phyloP scores from a whole-genome alignment of 805 yeast species.

The Pichia thaimueangensis region DNA sequence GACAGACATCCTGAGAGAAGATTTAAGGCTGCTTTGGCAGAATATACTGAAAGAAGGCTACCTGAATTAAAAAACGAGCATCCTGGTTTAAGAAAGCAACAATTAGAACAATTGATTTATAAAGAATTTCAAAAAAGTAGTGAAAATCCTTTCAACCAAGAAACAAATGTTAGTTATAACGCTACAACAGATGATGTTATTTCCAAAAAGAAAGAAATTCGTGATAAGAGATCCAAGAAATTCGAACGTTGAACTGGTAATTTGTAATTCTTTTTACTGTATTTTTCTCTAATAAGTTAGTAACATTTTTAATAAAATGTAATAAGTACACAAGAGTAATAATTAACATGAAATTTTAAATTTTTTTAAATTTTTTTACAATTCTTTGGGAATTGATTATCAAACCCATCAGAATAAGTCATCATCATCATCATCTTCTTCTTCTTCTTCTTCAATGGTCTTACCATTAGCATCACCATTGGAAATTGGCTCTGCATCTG shows the following conservation, averaged over 20 bases:
- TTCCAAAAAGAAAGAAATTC: slow-evolving; percentile 25
- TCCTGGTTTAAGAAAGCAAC: slow-evolving; percentile 76
- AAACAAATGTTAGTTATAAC: slow-evolving; percentile 54
- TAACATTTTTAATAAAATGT: not conserved
- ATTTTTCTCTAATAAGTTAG: not conserved
- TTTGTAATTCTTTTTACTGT: not conserved
- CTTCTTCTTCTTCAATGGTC: slow-evolving; percentile 4
- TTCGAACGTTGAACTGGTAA: slow-evolving; percentile 26
- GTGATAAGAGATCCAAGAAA: slow-evolving; percentile 27
- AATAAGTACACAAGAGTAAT: slow-evolving; percentile 1
- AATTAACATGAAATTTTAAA: not conserved
- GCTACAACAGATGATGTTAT: slow-evolving; percentile 52
- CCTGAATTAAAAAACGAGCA: slow-evolving; percentile 70
- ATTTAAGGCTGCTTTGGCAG: slow-evolving; percentile 71
- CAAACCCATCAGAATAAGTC: not conserved
- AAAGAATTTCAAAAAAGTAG: slow-evolving; percentile 79
- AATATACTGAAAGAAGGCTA: slow-evolving; percentile 62
- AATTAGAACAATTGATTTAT: slow-evolving; percentile 62
- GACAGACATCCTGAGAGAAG: slow-evolving; percentile 89
- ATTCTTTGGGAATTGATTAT: not conserved
- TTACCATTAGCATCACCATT: not conserved
- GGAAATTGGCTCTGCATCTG: slow-evolving; percentile 20
- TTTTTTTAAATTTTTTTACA: not conserved
- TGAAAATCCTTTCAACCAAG: slow-evolving; percentile 82
- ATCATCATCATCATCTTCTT: slow-evolving; percentile 14